phyloP scores from a whole-genome alignment of 2,329 filamentous ascomycete genomes.

The Aspergillus sp. region DNA sequence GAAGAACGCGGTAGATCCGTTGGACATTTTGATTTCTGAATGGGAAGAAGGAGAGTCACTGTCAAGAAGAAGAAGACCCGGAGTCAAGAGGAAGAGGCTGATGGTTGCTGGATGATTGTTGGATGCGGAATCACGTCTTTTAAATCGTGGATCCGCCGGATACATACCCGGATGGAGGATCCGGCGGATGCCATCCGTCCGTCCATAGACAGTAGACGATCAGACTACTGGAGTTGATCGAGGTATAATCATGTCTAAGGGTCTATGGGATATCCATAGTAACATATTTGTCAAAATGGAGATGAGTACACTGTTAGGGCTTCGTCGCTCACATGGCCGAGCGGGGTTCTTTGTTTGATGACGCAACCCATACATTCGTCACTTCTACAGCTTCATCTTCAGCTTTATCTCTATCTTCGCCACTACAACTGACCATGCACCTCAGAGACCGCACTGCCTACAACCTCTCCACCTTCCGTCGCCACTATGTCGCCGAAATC shows the following conservation, averaged over 20 bases:
- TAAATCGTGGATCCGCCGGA: slow-evolving; percentile 2
- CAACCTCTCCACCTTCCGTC: slow-evolving; percentile 57
- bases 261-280: too few relatives aligned
- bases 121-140: background rate
- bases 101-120: background rate
- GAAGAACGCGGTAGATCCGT: slow-evolving; percentile 29
- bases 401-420: background rate
- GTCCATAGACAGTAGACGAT: background rate
- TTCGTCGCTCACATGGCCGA: background rate
- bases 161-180: background rate
- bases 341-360: background rate
- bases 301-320: too few relatives aligned
- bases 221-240: background rate
- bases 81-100: background rate
- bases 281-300: too few relatives aligned
- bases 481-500: slow-evolving; percentile 68
- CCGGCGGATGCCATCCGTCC: background rate
- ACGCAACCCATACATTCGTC: background rate
- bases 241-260: too few relatives aligned
- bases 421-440: slow-evolving; percentile 7
- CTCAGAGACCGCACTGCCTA: slow-evolving; percentile 36
- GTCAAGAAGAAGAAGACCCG: too few relatives aligned
- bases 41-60: too few relatives aligned
- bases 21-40: slow-evolving; percentile 15
- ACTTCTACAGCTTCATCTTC: background rate